Base-by-base conservation (phyloP, 2,329 filamentous ascomycete species). In the Macroventuria anomochaeta region DNA sequence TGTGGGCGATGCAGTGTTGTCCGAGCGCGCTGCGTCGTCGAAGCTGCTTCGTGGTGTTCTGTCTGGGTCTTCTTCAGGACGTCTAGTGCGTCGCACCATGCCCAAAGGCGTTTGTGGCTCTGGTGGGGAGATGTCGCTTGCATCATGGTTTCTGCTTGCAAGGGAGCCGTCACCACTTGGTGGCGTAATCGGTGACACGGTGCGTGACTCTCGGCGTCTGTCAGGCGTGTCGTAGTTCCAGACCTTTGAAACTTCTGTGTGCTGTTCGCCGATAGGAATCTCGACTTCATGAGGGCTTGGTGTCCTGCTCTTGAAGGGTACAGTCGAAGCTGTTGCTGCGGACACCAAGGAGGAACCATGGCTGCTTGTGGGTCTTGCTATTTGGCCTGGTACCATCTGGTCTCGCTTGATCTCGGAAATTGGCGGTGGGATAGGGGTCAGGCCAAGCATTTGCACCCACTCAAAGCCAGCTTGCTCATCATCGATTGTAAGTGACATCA, bases 401-500 rank as follows among this genome's bases (percentile, higher is more conserved):
- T 79, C 78, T 60, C 81, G 68, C 43, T 64, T 78, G 48, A 80
- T 56, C 15, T 75, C 69, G 4, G 67, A 79, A 25, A 88, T 79
- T 32, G 78, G 77, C 33, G 86, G 86, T 18, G 86, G 86, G 28
- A 87, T 77, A 23, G 88, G 88, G 28, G 79, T 79, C 25, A 83
- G 75, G n/a, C 86, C 85, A n/a, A 97, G 78, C 75, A 97, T 90
- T 32, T 89, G 84, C 31, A 97, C 79, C 95, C 95, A 99, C 74
- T 97, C 95, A 13, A 84, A 78, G 5, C 88, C 86, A 54, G 92
- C 86, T 50, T 90, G 87, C 57, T 92, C 88, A 68, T 90, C 85
- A 46, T 93, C 88, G 2, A 89, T 85, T 8, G 81, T 84, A 13
- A 97, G 80, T n/a, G 85, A 88, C 53, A 97, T 79, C 6, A 96